phyloP scores from a whole-genome alignment of 2,329 filamentous ascomycete genomes.

The Fusarium brevicatenulatum region DNA sequence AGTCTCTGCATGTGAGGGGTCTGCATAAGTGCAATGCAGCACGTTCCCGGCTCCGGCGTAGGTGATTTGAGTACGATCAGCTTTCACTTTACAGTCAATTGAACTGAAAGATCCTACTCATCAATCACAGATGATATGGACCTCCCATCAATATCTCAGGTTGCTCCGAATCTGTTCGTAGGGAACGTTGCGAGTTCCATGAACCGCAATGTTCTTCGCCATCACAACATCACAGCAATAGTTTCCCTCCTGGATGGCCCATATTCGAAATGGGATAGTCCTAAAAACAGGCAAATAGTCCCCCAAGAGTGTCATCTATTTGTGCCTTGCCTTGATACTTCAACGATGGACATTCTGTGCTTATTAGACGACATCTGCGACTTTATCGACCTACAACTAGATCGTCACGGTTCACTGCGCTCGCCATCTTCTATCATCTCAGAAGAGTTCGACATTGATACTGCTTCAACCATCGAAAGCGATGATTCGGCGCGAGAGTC shows the following conservation, averaged over 20 bases:
- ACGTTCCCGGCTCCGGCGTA: conserved; percentile 1
- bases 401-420: neutral
- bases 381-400: conserved; percentile 40
- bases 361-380: conserved; percentile 40
- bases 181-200: conserved; percentile 40
- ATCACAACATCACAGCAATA: conserved; percentile 40
- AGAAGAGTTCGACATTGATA: conserved; percentile 5
- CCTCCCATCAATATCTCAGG: conserved; percentile 32
- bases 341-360: conserved; percentile 40
- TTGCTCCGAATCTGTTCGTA: conserved; percentile 40
- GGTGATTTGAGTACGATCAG: neutral
- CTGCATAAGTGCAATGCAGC: conserved; percentile 22
- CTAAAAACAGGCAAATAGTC: conserved; percentile 37
- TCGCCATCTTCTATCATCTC: neutral
- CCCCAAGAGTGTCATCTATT: conserved; percentile 37
- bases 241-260: conserved; percentile 38
- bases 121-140: conserved; percentile 27
- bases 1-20: conserved; percentile 21
- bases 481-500: conserved; percentile 4
- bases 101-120: neutral
- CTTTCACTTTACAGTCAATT: neutral
- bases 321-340: conserved; percentile 39
- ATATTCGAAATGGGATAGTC: conserved; percentile 31
- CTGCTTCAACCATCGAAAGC: conserved; percentile 5
- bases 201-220: conserved; percentile 31